Evolutionary conservation across 768 basidiomycete genomes (phyloP), one percentile per base, ranked within the genome.

Genomic region (Lactarius tabidus): DNA sequence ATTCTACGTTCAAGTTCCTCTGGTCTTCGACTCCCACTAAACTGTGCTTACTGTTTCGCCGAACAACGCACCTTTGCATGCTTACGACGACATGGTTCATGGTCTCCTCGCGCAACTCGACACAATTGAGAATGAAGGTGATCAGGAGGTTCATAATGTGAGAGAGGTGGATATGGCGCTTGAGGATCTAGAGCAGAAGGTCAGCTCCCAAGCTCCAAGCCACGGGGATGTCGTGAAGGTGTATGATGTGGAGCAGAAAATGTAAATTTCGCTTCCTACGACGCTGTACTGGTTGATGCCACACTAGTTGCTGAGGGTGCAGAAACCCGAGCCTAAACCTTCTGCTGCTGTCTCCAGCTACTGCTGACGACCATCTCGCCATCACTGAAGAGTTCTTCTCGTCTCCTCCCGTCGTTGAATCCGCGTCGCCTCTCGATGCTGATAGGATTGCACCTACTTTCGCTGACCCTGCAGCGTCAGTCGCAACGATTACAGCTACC

Each of bases 81-180:
- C 76, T 18, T 87, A 91, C 74, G 76, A 79, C 20, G 84, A 91
- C 69, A 76, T 79, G 52, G 79, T 91, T 38, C 82, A 82, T 61
- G 83, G 82, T 43, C 74, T 92, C 17, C 78, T 92, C n/a, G 79
- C 82, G 55, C 79, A 80, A 67, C 82, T 92, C 15, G 90, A 92
- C 68, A 84, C 80, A 0, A 80, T 92, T 26, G 84, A 89, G 69
- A 88, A 85, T 68, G 81, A 79, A 67, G 89, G 89, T 0, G 79
- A 84, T 56, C 74, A 74, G 67, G 75, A 73, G 0, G 81, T 92
- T 9, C 75, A 33, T 4, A 3, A 8, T 33, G 33, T 33, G 33
- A 33, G 33, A 33, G 33, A 33, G 33, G 33, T 33, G 8, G 33
- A 33, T 3, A 33, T 4, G 8, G 3, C 33, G 33, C 33, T 33